These are phyloP conservation scores for Colletotrichum sp. DNA, from an alignment of 2,329 filamentous ascomycete genomes.

Conservation along the genomic window DNA sequence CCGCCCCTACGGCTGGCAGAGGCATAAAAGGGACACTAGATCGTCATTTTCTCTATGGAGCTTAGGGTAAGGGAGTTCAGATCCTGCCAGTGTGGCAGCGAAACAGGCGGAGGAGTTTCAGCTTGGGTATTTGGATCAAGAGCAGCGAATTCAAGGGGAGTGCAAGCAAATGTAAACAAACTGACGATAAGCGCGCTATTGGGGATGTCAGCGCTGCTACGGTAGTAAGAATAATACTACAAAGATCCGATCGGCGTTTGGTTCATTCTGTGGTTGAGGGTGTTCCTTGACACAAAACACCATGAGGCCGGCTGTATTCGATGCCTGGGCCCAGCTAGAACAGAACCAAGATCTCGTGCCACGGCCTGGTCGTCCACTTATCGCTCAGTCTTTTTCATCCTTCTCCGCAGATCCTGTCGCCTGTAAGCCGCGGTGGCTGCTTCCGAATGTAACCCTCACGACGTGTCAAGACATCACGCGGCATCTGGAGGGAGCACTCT, in stretches of 20 bases:
- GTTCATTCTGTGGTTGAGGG: neutral
- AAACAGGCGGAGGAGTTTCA: conserved; percentile 9
- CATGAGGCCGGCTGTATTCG: neutral
- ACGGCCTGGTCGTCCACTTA: neutral
- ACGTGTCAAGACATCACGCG: neutral
- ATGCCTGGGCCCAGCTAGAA: neutral
- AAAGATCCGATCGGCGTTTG: neutral
- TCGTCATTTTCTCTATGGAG: neutral
- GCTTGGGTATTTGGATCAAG: neutral
- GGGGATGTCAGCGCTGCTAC: neutral
- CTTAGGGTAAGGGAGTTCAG: conserved; percentile 12
- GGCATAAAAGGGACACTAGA: neutral
- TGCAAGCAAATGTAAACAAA: neutral
- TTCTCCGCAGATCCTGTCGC: neutral
- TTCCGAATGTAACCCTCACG: conserved; percentile 10
- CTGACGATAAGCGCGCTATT: neutral
- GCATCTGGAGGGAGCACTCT: neutral
- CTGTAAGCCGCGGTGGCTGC: neutral
- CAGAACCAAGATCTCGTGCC: neutral
- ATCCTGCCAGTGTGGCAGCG: conserved; percentile 2
- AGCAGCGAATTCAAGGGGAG: neutral
- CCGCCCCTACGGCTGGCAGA: neutral
- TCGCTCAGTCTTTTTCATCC: neutral
- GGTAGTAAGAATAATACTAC: conserved; percentile 12
- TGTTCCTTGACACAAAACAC: neutral